Conservation (phyloP, 305 asterid genomes). For the Solanum aculeatissimum region DNA sequence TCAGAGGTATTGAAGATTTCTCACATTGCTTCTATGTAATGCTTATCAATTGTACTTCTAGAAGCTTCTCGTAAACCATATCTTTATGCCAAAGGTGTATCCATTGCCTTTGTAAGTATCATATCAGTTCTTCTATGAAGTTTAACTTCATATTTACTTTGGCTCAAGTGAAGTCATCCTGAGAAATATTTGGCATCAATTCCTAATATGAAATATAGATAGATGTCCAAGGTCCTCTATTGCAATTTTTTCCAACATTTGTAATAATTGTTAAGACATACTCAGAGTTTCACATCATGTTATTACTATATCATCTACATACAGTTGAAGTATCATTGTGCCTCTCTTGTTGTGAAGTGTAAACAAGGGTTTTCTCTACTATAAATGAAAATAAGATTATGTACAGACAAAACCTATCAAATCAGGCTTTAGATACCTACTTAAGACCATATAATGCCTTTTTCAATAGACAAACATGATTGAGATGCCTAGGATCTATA, state of each 20-base stretch:
- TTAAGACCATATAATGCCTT: neutral
- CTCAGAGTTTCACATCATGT: neutral
- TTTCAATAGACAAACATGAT: neutral
- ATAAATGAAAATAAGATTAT: neutral
- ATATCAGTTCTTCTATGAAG: no score
- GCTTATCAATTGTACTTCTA: no score
- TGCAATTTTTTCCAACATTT: neutral
- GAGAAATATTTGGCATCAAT: no score
- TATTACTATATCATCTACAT: neutral
- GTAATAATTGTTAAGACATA: neutral
- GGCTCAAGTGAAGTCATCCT: no score
- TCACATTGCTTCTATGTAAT: no score
- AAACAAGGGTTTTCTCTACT: neutral
- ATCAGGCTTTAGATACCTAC: neutral
- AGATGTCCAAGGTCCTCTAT: neutral
- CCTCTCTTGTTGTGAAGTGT: neutral
- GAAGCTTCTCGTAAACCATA: no score
- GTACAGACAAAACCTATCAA: neutral
- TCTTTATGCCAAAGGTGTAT: no score
- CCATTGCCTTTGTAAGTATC: no score
- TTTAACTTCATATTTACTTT: no score
- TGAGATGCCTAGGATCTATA: neutral
- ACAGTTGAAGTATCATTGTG: neutral
- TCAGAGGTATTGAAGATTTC: no score
- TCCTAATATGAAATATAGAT: neutral